Evolutionary conservation across 1,139 yeast genomes (phyloP), one percentile per base, ranked within the genome.

Genomic region (Diutina rugosa): DNA sequence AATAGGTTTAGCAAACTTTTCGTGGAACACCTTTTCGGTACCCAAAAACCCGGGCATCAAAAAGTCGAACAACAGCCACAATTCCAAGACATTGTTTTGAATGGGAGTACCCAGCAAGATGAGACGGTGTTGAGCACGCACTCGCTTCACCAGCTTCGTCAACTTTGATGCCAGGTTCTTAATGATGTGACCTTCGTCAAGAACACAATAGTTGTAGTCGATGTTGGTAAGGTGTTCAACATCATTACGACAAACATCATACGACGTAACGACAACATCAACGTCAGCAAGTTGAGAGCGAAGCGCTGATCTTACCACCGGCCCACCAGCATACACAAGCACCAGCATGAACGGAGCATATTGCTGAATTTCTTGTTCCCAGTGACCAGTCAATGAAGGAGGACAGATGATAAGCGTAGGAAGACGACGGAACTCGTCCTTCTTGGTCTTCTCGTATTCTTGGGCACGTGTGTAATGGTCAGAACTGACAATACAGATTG

Each of bases 11-110:
- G 98, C 96, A 76, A 91, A 95, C 62, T 93, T 85, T 61, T 91
- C 98, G 64, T 91, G 95, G 73, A 95, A 95, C 53, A 87, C 80
- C 69, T 90, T 93, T 66, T 95, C 99, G 2, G 96, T 86, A 18
- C 99, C 99, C 63, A 95, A 76, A 67, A 93, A 95, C 1, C 99
- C 99, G 1, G 99, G 99, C 99, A 95, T 95, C 68, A 95, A 77
- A 69, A 90, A 95, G 69, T 95, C 99, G 74, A 95, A 95, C 63
- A 95, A 74, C 2, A 99, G 93, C 99, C 99, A 95, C 59, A 95
- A 74, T 68, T 95, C 99, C 55, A 95, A 78, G 1, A 95, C 99
- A 66, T 95, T 93, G 66, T 95, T 95, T 69, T 95, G 99, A 64
- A 95, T 93, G 30, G 99, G 99, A 0, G 99, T 95, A 63, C 99